Percentiles rank a stretch among this genome's conserved stretches.
Evolutionary conservation across 1,284 basidiomycete genomes (phyloP).

Genomic region (Fomitopsis betulina): DNA sequence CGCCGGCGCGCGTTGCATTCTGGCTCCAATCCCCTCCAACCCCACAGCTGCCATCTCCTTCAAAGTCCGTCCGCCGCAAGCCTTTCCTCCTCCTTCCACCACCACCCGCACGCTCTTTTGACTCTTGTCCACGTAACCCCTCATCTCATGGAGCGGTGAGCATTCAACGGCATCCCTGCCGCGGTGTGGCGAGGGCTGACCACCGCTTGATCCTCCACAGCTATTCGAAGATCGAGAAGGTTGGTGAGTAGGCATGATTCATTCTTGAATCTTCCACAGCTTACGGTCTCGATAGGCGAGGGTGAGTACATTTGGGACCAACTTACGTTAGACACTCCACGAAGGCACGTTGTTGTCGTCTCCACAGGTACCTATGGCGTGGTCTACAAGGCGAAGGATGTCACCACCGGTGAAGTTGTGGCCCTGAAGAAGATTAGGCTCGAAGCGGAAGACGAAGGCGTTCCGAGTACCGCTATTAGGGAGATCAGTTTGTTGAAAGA

Average conservation of each 20-base stretch:
- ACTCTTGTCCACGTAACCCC: not conserved
- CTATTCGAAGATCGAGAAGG: slow-evolving; percentile 38
- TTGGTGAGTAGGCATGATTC: slow-evolving; percentile 24
- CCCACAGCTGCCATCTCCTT: no score
- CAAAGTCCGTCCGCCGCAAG: not conserved
- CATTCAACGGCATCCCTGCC: not conserved
- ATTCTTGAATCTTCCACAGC: not conserved
- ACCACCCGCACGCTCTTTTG: not conserved
- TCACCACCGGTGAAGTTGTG: slow-evolving; percentile 73
- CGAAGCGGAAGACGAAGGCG: slow-evolving; percentile 97
- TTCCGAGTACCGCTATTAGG: slow-evolving; percentile 95
- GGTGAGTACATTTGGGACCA: slow-evolving; percentile 16
- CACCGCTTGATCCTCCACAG: slow-evolving; percentile 9
- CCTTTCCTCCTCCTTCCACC: not conserved
- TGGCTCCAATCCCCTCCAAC: no score
- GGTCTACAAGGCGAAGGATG: slow-evolving; percentile 89
- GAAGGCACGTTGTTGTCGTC: not conserved
- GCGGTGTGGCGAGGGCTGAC: slow-evolving; percentile 15
- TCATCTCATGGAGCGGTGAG: slow-evolving; percentile 46
- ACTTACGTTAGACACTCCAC: not conserved
- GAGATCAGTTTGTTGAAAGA: slow-evolving; percentile 98
- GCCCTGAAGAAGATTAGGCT: slow-evolving; percentile 98
- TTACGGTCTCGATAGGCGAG: slow-evolving; percentile 20
- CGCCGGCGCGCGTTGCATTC: no score
- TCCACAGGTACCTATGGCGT: slow-evolving; percentile 93